Evolutionary conservation across 176 grass and related monocot species (phyloP), one percentile per base, ranked within the genome.

Genomic region (Elymus sibiricus): DNA sequence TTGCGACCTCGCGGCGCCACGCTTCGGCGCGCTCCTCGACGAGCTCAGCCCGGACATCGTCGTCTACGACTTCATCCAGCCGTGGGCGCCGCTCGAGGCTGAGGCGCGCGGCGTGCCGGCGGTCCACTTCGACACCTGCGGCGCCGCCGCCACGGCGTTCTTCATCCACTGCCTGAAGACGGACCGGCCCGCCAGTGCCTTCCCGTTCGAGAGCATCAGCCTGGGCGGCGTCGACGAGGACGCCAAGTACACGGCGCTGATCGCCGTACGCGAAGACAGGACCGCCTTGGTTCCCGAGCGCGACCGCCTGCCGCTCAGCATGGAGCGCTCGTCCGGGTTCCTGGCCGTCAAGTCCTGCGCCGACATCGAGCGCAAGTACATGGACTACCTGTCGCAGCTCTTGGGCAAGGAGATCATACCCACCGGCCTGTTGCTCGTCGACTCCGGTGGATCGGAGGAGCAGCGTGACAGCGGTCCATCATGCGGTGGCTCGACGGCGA

Each of bases 21-120:
- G 55, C 4, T 97, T 97, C 85, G 82, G 84, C 64, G 40, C 70
- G 43, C 60, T 97, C 60, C 92, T 94, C 22, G 90, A 92, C 74
- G 21, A 25, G 9, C 35, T 97, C 35, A n/a, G 38, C 34, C 95
- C 89, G 0, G 87, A 97, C 84, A 7, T 93, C 22, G 25, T 97
- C 15, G 64, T 97, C 68, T 97, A 90, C 66, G 95, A 97, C 81
- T 97, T 97, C 80, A 15, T 97, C 86, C 90, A 93, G 82, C 90
- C 90, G 2, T 97, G 92, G 95, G 92, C 92, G 46, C 90, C 84
- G 55, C 56, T 90, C 43, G 84, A 86, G 69, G 90, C 90, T 16
- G 76, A 68, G 0, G 27, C 14, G 7, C 84, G 87, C 35, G 67
- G 78, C 32, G 73, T 97, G 7, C 87, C 92, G 2, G 92, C 89